Conservation (phyloP, 441 rosid species). For the Biscutella laevigata region DNA sequence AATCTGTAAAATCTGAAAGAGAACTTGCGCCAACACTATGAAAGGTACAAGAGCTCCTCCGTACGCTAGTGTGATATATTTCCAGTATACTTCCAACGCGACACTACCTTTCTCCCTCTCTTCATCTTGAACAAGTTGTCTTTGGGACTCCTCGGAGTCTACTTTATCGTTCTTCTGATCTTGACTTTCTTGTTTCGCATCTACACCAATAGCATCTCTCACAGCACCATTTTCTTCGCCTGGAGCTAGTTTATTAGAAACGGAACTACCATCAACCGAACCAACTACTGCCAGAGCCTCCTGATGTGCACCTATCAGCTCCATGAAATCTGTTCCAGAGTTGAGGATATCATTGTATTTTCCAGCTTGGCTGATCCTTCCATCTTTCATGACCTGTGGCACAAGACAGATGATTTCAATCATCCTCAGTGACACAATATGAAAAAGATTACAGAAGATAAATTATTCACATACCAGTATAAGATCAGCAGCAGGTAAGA, state of each 20-base stretch:
- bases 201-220: conserved; percentile 15
- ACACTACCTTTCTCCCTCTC: conserved; percentile 92
- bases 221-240: conserved; percentile 21
- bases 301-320: conserved; percentile 77
- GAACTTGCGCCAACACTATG: conserved; percentile 49
- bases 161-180: conserved; percentile 31
- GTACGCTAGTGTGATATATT: conserved; percentile 62
- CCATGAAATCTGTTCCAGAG: conserved; percentile 72
- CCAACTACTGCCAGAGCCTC: conserved; percentile 54
- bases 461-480: conserved; percentile 27
- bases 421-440: neutral
- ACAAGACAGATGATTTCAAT: neutral
- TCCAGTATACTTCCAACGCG: conserved; percentile 64
- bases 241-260: conserved; percentile 22
- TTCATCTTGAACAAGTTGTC: conserved; percentile 81
- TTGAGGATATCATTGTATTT: conserved; percentile 61
- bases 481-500: conserved; percentile 42
- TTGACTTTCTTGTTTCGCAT: conserved; percentile 32
- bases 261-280: conserved; percentile 29
- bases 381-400: conserved; percentile 79
- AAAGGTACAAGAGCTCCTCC: conserved; percentile 83
- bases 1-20: conserved; percentile 69
- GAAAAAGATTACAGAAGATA: neutral
- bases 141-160: conserved; percentile 34
- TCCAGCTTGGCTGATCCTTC: conserved; percentile 77